Base-by-base conservation (phyloP, 1,139 yeast genomes). In the Sugiyamaella japonica region DNA sequence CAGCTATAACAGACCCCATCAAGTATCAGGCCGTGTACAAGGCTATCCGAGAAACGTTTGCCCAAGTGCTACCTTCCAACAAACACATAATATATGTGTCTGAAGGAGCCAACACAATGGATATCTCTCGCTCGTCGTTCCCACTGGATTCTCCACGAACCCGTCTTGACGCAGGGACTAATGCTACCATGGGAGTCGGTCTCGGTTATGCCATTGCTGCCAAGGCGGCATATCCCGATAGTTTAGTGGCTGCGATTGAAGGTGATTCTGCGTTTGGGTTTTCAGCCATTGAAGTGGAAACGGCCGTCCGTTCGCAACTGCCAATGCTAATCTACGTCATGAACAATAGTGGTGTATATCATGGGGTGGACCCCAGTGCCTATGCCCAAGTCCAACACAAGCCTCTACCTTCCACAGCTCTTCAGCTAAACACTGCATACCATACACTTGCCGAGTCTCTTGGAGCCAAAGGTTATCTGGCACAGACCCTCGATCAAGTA, bases 231-330 rank as follows among this genome's bases (percentile, higher is more conserved):
- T 59, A 70, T 8, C 83, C 84, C 0, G 64, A 70, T 0, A 70
- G 75, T 47, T 66, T 71, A 9, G 82, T 82, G 0, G 69, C 84
- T 1, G 80, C 84, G n/a, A 78, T 84, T 42, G 85, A 82, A 63
- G 89, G 89, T 4, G 89, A 84, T 65, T 84, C 89, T 1, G 88
- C 89, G 0, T 82, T 84, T 70, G 89, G 89, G 1, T 84, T 84
- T 63, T 80, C 85, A 1, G 86, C 81, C 0, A 76, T 83, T 74
- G 89, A 84, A 59, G 62, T 84, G 16, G 89, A 84, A 61, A 84
- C 89, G 0, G 80, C 85, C 1, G 81, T 79, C 5, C 70, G 89
- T 45, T 69, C 75, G 28, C 67, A 73, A 7, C 66, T 83, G 37
- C 84, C 84, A 1, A 67, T 83, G 59, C 68, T 83, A 9, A 70